Percentiles rank a stretch among this genome's conserved stretches.
These are phyloP conservation scores for Lasiodiplodia theobromae DNA, from an alignment of 2,329 filamentous ascomycete genomes.

Conservation along the genomic window DNA sequence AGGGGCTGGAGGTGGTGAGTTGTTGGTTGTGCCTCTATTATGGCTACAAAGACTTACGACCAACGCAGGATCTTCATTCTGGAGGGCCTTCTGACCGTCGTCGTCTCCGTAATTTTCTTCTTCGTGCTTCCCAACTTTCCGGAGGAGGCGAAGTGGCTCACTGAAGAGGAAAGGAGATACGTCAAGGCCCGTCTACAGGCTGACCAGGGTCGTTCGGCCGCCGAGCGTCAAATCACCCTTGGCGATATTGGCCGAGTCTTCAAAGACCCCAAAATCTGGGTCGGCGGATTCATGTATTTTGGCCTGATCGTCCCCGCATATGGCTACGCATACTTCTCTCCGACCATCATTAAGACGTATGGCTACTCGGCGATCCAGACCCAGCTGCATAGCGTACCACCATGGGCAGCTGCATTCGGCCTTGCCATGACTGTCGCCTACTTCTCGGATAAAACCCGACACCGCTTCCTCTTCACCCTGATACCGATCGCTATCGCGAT, in stretches of 20 bases:
- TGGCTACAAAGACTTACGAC: neutral
- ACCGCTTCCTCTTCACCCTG: constrained; percentile 78
- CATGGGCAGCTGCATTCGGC: constrained; percentile 76
- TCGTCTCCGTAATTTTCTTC: constrained; percentile 55
- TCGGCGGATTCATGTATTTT: constrained; percentile 61
- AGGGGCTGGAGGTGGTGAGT: constrained; percentile 73
- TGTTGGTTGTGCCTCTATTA: neutral
- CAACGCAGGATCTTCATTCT: constrained; percentile 72
- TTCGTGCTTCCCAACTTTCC: constrained; percentile 59
- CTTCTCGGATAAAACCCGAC: constrained; percentile 72
- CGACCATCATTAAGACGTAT: constrained; percentile 56
- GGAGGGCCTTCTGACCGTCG: constrained; percentile 57
- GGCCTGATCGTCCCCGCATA: constrained; percentile 54
- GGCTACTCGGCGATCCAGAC: constrained; percentile 62
- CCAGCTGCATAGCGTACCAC: constrained; percentile 62
- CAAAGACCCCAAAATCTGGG: constrained; percentile 57
- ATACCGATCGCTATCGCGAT: constrained; percentile 73
- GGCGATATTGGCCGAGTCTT: constrained; percentile 55
- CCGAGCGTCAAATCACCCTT: constrained; percentile 52
- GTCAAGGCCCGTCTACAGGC: constrained; percentile 54
- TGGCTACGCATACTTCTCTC: constrained; percentile 54
- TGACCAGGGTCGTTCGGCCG: constrained; percentile 57
- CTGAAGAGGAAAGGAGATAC: constrained; percentile 54
- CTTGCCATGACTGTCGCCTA: constrained; percentile 79
- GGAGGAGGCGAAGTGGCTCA: constrained; percentile 58